Percentiles rank a stretch among this genome's conserved stretches.
phyloP scores from a whole-genome alignment of 352 stramenopile species.

The Phytophthora podocarpi region DNA sequence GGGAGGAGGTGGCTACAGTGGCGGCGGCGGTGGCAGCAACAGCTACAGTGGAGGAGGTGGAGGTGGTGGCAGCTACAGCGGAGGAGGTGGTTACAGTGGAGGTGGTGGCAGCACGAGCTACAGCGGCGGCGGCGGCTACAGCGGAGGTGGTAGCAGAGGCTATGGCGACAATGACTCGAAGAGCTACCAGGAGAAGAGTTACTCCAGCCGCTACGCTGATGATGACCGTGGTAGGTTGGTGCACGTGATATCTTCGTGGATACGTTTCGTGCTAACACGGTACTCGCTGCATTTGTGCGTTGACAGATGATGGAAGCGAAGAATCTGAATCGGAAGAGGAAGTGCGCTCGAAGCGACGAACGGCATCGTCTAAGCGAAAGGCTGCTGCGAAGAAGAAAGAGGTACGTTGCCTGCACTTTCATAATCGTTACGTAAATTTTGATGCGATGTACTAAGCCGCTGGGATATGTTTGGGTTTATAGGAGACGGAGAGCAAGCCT shows the following conservation, averaged over 20 bases:
- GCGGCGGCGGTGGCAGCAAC: conserved; percentile 38
- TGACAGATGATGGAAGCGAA: conserved; percentile 57
- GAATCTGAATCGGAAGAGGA: conserved; percentile 81
- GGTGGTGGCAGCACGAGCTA: conserved; percentile 44
- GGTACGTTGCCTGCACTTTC: conserved; percentile 20
- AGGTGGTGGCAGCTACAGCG: conserved; percentile 44
- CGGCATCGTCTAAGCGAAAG: conserved; percentile 68
- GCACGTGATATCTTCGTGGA: not conserved
- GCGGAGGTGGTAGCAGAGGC: conserved; percentile 38
- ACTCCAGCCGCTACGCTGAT: conserved; percentile 77
- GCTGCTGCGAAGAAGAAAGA: conserved; percentile 76
- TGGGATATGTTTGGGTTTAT: conserved; percentile 6
- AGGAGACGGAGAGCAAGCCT: conserved; percentile 45
- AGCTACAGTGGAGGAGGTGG: conserved; percentile 45
- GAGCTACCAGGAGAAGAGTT: conserved; percentile 64
- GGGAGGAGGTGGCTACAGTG: conserved; percentile 39
- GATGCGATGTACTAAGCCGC: not conserved
- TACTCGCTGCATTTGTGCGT: conserved; percentile 1
- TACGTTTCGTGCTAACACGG: not conserved
- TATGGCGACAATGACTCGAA: conserved; percentile 57
- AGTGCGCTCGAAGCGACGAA: conserved; percentile 57
- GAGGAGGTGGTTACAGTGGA: conserved; percentile 32
- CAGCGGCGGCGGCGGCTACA: conserved; percentile 43
- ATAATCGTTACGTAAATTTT: not conserved
- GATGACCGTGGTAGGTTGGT: conserved; percentile 42